Evolutionary conservation across 768 basidiomycete genomes (phyloP).

Genomic region (Macrocybe gigantea): DNA sequence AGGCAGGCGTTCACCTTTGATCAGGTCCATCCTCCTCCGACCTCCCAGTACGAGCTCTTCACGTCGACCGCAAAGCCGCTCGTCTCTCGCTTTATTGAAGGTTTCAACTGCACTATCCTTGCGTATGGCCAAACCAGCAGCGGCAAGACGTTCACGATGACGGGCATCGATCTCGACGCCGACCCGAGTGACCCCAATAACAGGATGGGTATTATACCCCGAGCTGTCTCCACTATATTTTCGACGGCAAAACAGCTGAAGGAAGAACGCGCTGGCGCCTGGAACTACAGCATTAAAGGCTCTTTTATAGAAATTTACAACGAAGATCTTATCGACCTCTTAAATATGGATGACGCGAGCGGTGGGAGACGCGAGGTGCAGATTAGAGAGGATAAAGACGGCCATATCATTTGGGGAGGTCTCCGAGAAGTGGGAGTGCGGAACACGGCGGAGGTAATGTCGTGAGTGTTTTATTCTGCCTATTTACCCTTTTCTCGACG

Average conservation of each 20-base stretch:
- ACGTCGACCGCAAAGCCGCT: constrained; percentile 80
- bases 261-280: constrained; percentile 67
- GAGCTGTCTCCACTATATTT: constrained; percentile 90
- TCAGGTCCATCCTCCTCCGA: constrained; percentile 84
- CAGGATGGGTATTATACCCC: constrained; percentile 92
- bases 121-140: constrained; percentile 98
- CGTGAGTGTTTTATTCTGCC: constrained; percentile 42
- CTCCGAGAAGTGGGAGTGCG: constrained; percentile 88
- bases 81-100: constrained; percentile 82
- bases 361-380: constrained; percentile 81
- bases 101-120: constrained; percentile 96
- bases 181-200: constrained; percentile 80
- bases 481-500: constrained; percentile 1
- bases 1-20: constrained; percentile 90
- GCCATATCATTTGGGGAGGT: constrained; percentile 95
- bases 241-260: constrained; percentile 67
- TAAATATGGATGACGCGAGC: constrained; percentile 64
- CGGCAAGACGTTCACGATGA: constrained; percentile 98
- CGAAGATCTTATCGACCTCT: constrained; percentile 95
- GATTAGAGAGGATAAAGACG: constrained; percentile 96
- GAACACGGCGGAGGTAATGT: constrained; percentile 86
- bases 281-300: constrained; percentile 78
- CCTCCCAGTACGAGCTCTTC: constrained; percentile 84
- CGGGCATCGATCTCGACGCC: constrained; percentile 85
- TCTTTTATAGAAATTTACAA: constrained; percentile 99